phyloP scores from a whole-genome alignment of 805 yeast genomes.

The Cyberlindnera maclurae region DNA sequence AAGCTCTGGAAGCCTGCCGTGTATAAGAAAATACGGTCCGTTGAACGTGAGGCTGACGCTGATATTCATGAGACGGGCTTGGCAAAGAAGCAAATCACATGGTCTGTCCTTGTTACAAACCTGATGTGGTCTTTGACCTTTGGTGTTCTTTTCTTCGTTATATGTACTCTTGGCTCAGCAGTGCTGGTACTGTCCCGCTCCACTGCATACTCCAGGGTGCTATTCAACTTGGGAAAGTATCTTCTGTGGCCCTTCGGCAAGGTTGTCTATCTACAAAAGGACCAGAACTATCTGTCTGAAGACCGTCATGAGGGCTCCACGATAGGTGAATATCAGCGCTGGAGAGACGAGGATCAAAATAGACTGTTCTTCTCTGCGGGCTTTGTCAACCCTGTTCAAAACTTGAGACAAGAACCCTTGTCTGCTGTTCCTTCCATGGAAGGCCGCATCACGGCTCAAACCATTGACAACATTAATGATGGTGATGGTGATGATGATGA shows the following conservation, averaged over 20 bases:
- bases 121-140: slow-evolving; percentile 64
- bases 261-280: slow-evolving; percentile 70
- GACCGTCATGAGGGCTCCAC: slow-evolving; percentile 87
- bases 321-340: slow-evolving; percentile 73
- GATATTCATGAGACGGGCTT: slow-evolving; percentile 78
- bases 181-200: slow-evolving; percentile 38
- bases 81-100: slow-evolving; percentile 34
- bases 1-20: slow-evolving; percentile 98
- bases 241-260: slow-evolving; percentile 85
- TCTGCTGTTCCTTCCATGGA: neutral
- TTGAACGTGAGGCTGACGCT: slow-evolving; percentile 82
- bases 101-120: slow-evolving; percentile 64
- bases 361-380: slow-evolving; percentile 61
- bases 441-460: no score
- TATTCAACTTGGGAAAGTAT: slow-evolving; percentile 61
- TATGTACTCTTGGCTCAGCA: slow-evolving; percentile 45
- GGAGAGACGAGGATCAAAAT: slow-evolving; percentile 75
- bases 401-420: neutral
- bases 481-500: neutral
- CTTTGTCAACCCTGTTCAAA: neutral
- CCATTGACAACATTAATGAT: no score
- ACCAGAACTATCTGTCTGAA: slow-evolving; percentile 74
- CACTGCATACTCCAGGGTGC: slow-evolving; percentile 53
- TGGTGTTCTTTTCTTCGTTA: slow-evolving; percentile 53
- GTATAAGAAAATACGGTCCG: slow-evolving; percentile 88